Conservation (phyloP, 768 basidiomycete species). For the Cyclocybe aegerita region DNA sequence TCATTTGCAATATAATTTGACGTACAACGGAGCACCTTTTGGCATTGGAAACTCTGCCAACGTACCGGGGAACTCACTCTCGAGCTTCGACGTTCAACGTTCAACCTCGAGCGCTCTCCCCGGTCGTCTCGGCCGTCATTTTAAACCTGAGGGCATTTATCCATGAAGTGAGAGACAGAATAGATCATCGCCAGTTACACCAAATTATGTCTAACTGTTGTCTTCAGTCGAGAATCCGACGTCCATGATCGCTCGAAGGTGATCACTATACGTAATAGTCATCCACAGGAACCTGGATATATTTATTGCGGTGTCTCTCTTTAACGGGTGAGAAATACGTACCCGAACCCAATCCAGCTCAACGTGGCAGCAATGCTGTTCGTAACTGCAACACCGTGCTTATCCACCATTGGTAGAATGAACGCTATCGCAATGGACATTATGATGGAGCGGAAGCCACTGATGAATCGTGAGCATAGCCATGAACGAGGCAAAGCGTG, state of each 20-base stretch:
- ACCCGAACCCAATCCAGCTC: conserved; percentile 54
- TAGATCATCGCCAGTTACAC: too few relatives aligned
- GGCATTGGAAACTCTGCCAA: too few relatives aligned
- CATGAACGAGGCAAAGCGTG: not conserved
- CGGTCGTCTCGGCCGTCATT: too few relatives aligned
- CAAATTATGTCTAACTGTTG: conserved; percentile 21
- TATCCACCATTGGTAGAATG: conserved; percentile 53
- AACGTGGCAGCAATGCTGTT: conserved; percentile 44
- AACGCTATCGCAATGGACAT: conserved; percentile 37
- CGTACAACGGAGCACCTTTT: too few relatives aligned
- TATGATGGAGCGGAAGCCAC: conserved; percentile 43
- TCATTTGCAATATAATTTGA: too few relatives aligned
- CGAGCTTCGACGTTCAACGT: too few relatives aligned
- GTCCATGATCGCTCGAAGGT: conserved; percentile 56
- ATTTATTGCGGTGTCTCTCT: not conserved
- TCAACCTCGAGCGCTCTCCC: too few relatives aligned
- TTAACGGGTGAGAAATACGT: conserved; percentile 18
- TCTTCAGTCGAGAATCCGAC: conserved; percentile 50
- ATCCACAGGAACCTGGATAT: conserved; percentile 45
- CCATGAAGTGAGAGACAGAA: too few relatives aligned
- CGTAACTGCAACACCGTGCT: conserved; percentile 49
- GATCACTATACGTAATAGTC: conserved; percentile 53
- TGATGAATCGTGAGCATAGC: conserved; percentile 13
- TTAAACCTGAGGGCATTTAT: too few relatives aligned
- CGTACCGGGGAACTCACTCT: too few relatives aligned